phyloP scores from a whole-genome alignment of 2,329 filamentous ascomycete genomes.

The Aureobasidium vineae region DNA sequence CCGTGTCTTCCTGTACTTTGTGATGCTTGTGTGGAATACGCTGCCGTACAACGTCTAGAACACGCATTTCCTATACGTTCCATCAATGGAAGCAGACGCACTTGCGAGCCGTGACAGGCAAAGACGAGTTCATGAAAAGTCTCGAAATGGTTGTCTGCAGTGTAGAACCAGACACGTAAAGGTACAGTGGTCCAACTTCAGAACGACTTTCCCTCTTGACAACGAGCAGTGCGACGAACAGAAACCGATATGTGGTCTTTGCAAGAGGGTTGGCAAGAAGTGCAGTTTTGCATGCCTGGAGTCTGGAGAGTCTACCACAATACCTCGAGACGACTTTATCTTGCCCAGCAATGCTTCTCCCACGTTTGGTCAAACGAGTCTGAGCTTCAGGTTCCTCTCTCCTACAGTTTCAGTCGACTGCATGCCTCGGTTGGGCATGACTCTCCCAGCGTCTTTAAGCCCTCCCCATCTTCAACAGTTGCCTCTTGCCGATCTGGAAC shows the following conservation, averaged over 20 bases:
- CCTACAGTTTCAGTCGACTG: not conserved
- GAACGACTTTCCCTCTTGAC: not conserved
- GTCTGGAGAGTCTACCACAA: not conserved
- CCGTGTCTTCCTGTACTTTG: not conserved
- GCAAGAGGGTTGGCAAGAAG: not conserved
- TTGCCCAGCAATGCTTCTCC: conserved; percentile 1
- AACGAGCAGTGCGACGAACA: conserved; percentile 2
- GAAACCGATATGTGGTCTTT: not conserved
- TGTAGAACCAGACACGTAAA: not conserved
- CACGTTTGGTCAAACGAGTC: not conserved
- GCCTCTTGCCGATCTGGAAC: not conserved
- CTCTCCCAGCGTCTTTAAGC: not conserved
- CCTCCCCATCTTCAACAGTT: conserved; percentile 2
- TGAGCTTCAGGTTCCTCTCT: not conserved
- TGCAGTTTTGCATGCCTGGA: not conserved
- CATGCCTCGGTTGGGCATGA: not conserved
- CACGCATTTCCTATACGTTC: not conserved
- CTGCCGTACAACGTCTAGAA: not conserved
- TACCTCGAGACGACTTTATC: not conserved
- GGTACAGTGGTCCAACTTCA: not conserved
- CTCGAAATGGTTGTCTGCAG: not conserved
- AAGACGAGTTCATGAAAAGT: not conserved
- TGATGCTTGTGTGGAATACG: not conserved
- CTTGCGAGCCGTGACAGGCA: not conserved
- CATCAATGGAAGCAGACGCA: not conserved